These are phyloP conservation scores for Dendrobium chrysotoxum DNA, from an alignment of 106 monocot genomes.

Conservation along the genomic window DNA sequence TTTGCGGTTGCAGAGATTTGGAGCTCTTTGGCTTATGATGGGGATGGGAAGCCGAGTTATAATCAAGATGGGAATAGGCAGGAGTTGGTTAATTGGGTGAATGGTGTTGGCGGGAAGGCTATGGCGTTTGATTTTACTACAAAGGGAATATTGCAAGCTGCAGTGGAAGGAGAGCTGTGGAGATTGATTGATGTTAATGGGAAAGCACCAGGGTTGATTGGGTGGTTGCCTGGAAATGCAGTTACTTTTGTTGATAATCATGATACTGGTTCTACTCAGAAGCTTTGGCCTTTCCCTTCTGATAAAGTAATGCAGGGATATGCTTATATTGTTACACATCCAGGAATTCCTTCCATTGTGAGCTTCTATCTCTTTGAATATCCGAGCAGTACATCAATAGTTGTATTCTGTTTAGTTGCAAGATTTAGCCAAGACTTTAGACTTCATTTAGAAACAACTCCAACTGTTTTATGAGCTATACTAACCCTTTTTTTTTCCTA, in stretches of 20 bases:
- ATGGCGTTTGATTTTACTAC: conserved; percentile 69
- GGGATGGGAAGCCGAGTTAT: conserved; percentile 33
- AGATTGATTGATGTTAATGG: conserved; percentile 28
- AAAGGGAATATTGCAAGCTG: conserved; percentile 52
- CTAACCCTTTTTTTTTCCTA: too few species aligned
- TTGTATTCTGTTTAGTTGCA: too few species aligned
- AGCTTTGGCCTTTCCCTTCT: conserved; percentile 55
- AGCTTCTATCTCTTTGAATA: conserved; percentile 1
- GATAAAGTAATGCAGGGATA: conserved; percentile 75
- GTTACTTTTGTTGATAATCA: conserved; percentile 68
- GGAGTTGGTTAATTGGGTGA: conserved; percentile 38
- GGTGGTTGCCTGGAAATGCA: conserved; percentile 46
- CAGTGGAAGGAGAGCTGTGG: conserved; percentile 58
- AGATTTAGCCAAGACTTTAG: too few species aligned
- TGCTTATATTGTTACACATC: conserved; percentile 63
- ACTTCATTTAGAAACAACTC: too few species aligned
- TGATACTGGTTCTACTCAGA: conserved; percentile 29
- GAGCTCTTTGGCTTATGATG: conserved; percentile 25
- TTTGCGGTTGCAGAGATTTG: conserved; percentile 58
- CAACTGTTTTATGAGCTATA: too few species aligned
- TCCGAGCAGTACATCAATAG: neutral
- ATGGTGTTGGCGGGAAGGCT: conserved; percentile 17
- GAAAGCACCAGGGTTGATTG: conserved; percentile 56
- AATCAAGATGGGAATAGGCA: conserved; percentile 48
- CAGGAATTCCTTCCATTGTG: conserved; percentile 54